phyloP scores from a whole-genome alignment of 768 basidiomycete species.

The Lyophyllum atratum region DNA sequence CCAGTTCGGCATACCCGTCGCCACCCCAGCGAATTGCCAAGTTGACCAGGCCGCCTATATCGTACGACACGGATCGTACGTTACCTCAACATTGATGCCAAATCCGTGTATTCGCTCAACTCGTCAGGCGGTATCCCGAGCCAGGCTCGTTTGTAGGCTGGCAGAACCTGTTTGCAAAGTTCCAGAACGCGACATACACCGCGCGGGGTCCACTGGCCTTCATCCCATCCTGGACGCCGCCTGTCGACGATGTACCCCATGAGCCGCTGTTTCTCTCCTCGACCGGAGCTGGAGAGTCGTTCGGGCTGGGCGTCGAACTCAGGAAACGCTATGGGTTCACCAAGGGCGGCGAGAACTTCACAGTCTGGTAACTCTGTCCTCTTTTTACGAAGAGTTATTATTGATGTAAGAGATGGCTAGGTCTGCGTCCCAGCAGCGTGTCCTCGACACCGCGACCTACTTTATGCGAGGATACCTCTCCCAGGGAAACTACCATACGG shows the following conservation, averaged over 20 bases:
- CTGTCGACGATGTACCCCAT: conserved; percentile 40
- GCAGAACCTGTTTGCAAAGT: conserved; percentile 36
- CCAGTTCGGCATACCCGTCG: conserved; percentile 31
- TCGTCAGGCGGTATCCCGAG: conserved; percentile 39
- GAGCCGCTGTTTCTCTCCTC: conserved; percentile 40
- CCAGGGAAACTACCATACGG: conserved; percentile 38
- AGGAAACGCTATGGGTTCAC: conserved; percentile 42
- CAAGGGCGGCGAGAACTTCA: conserved; percentile 39
- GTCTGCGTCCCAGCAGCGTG: conserved; percentile 43
- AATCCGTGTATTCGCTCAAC: not conserved
- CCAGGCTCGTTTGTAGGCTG: conserved; percentile 42
- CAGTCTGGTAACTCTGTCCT: conserved; percentile 46
- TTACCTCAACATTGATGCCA: not conserved
- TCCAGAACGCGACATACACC: conserved; percentile 41
- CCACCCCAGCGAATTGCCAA: conserved; percentile 37
- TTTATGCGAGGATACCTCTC: conserved; percentile 44
- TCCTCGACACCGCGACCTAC: conserved; percentile 40
- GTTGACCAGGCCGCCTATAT: conserved; percentile 49
- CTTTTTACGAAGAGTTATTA: not conserved
- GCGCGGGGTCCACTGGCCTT: conserved; percentile 40
- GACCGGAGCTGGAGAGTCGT: conserved; percentile 40
- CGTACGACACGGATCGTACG: conserved; percentile 42
- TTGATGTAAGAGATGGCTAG: conserved; percentile 17
- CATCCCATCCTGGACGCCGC: conserved; percentile 40
- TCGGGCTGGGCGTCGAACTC: conserved; percentile 39